Evolutionary conservation across 1,284 basidiomycete genomes (phyloP).

Genomic region (Ustilago crameri): DNA sequence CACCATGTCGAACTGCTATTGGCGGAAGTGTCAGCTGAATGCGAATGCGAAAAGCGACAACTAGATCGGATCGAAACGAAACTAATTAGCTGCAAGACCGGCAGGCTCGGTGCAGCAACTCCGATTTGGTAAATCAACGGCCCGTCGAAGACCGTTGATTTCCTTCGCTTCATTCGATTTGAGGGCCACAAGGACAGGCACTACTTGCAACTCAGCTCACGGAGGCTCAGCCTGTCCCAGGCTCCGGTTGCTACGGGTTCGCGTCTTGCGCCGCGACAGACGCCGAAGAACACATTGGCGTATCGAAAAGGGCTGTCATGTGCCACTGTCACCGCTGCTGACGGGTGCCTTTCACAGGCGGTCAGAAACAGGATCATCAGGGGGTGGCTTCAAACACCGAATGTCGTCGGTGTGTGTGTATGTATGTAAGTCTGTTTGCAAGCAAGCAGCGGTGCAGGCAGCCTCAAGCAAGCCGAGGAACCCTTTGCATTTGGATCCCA

Average conservation of each 20-base stretch:
- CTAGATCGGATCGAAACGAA: too few species aligned
- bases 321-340: too few species aligned
- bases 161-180: too few species aligned
- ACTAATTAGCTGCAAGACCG: too few species aligned
- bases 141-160: too few species aligned
- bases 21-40: too few species aligned
- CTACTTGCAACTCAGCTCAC: too few species aligned
- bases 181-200: too few species aligned
- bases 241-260: constrained; percentile 1
- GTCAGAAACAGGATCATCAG: constrained; percentile 12
- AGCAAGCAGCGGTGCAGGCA: constrained; percentile 4
- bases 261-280: background rate
- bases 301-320: background rate
- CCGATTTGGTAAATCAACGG: too few species aligned
- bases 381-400: constrained; percentile 9
- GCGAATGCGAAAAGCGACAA: too few species aligned
- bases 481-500: too few species aligned
- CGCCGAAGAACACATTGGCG: constrained; percentile 1
- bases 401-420: background rate
- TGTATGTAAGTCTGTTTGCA: constrained; percentile 4
- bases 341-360: constrained; percentile 4
- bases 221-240: background rate
- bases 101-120: background rate
- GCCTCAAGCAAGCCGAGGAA: constrained; percentile 13
- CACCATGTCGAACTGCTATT: too few species aligned